Evolutionary conservation across 208 protist genomes (phyloP).

Genomic region (Trypanosoma melophagium): DNA sequence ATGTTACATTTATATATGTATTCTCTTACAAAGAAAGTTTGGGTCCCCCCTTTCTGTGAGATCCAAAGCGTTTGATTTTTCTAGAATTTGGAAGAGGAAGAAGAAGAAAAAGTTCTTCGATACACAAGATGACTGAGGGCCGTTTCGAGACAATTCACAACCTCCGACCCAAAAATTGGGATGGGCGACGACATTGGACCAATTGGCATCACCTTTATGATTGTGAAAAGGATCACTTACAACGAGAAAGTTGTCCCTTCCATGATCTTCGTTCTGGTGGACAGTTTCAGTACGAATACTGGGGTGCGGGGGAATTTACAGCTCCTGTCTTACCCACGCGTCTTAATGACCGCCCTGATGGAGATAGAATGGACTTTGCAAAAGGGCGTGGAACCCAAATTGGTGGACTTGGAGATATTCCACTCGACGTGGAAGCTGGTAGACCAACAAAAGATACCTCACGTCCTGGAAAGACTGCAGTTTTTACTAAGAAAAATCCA

Average conservation of each 20-base stretch:
- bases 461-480: conserved; percentile 39
- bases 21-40: no score
- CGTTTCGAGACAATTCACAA: conserved; percentile 89
- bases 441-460: conserved; percentile 39
- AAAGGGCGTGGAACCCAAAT: conserved; percentile 58
- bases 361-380: conserved; percentile 87
- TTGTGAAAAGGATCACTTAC: conserved; percentile 85
- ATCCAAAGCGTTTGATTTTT: neutral
- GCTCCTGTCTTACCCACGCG: conserved; percentile 49
- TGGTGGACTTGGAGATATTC: conserved; percentile 57
- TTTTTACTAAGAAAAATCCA: conserved; percentile 78
- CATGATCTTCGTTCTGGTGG: conserved; percentile 87
- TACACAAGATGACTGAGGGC: conserved; percentile 79
- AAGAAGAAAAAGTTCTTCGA: conserved; percentile 8
- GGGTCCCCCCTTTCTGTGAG: no score
- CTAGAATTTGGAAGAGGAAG: neutral
- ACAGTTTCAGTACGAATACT: conserved; percentile 90
- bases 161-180: conserved; percentile 89
- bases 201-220: conserved; percentile 91
- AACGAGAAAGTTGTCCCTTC: conserved; percentile 85
- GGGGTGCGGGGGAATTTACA: conserved; percentile 50
- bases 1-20: conserved; percentile 1
- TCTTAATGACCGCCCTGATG: conserved; percentile 55
- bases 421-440: conserved; percentile 71
- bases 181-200: conserved; percentile 87